Base-by-base conservation (phyloP, 352 stramenopile species). In the Saprolegnia parasitica region DNA sequence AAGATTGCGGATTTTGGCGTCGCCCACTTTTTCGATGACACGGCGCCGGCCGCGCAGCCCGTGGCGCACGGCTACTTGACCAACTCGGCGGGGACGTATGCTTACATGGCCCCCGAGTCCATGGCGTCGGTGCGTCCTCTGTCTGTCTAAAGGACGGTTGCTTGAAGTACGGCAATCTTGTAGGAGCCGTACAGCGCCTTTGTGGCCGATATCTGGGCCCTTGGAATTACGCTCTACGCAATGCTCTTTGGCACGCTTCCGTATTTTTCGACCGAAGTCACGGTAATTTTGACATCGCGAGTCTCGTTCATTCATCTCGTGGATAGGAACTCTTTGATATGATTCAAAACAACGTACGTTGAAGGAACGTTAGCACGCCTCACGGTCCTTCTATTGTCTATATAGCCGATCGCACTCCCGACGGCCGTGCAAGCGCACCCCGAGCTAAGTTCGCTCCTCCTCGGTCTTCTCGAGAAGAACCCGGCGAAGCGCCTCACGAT, bases 1-100 rank as follows among this genome's bases (percentile, higher is more conserved):
- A 95, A 95, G 76, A 95, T 94, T 56, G 84, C 86, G 1, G 86
- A 94, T 56, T 94, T 94, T 77, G 86, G 86, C 16, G 86, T 94
- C 40, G 86, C 86, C 15, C 84, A 93, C 54, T 79, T 93, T 21
- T 95, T 95, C 56, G 84, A 88, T 29, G 83, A 92, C 3, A 81
- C 71, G 42, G 56, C 63, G 20, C 72, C 54, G 50, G 49, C 65
- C 23, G 55, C 76, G 15, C 46, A 71, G 20, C 1, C 66, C 20
- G 45, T 52, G 11, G 49, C 42, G 10, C 71, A 72, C 29, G 86
- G 86, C 20, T 86, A 85, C 68, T 81, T 94, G 21, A 89, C 86
- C 29, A 80, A 85, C 26, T 92, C 86, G 47, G 86, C 86, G 20
- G 86, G 86, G 10, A 94, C 86, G 37, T 94, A 94, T 71, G 86